A percentile compares a stretch with the other conserved stretches of the same genome.
Conservation (phyloP, 1,284 basidiomycete genomes). For the Rhodotorula glutinis region DNA sequence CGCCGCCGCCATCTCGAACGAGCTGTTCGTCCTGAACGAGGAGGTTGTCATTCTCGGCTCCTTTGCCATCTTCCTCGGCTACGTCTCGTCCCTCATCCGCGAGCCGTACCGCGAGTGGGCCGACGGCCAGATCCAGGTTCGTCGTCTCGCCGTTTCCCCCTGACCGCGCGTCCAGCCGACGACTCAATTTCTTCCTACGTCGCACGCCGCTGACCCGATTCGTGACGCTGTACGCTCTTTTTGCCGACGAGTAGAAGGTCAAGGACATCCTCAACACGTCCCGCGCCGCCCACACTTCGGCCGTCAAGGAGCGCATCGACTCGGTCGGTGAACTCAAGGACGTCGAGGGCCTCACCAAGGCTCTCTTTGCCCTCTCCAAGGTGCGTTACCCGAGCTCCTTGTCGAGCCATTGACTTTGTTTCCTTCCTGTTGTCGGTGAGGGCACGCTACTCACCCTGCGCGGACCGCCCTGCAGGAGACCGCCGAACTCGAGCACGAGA, state of each 20-base stretch:
- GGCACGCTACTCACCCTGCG: background rate
- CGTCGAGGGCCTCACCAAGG: constrained; percentile 83
- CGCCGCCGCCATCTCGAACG: constrained; percentile 92
- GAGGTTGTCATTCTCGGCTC: constrained; percentile 79
- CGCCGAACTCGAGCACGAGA: constrained; percentile 81
- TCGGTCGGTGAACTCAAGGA: constrained; percentile 91
- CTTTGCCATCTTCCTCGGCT: constrained; percentile 74
- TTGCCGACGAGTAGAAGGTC: constrained; percentile 56
- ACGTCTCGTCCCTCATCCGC: constrained; percentile 72
- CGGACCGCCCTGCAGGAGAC: constrained; percentile 65
- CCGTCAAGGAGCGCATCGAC: constrained; percentile 87
- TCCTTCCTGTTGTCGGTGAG: no score
- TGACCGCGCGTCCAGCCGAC: background rate
- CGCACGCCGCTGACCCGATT: no score
- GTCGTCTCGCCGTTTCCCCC: constrained; percentile 20
- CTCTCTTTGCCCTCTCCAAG: constrained; percentile 89
- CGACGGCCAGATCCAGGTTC: constrained; percentile 68
- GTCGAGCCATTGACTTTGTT: no score
- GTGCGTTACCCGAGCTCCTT: constrained; percentile 52
- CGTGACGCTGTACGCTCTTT: no score
- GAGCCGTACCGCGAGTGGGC: constrained; percentile 95
- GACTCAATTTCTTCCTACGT: no score
- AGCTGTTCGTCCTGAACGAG: constrained; percentile 97
- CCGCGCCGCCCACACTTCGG: constrained; percentile 84
- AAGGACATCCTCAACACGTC: constrained; percentile 76